Evolutionary conservation across 1,284 basidiomycete genomes (phyloP).

Genomic region (Leccinum subrobustum): DNA sequence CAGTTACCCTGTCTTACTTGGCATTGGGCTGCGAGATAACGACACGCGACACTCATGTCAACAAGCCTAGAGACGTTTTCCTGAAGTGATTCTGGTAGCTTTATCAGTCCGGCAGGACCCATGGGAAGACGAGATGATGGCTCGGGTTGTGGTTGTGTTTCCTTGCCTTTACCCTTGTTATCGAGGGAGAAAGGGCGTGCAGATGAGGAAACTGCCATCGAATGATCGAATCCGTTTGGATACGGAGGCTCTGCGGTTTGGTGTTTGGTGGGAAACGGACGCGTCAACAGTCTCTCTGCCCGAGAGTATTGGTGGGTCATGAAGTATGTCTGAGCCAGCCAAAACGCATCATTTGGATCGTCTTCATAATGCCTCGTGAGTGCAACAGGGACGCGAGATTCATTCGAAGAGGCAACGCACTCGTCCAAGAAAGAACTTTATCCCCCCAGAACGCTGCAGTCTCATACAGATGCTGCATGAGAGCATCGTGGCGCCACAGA

Average conservation of each 20-base stretch:
- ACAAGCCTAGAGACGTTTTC: conserved; percentile 75
- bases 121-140: conserved; percentile 58
- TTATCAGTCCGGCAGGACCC: conserved; percentile 65
- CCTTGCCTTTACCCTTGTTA: conserved; percentile 61
- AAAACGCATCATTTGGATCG: conserved; percentile 96
- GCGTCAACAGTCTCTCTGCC: conserved; percentile 87
- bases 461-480: conserved; percentile 97
- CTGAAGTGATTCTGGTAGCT: conserved; percentile 58
- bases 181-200: conserved; percentile 28
- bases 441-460: conserved; percentile 99
- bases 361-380: conserved; percentile 45
- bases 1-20: conserved; percentile 91
- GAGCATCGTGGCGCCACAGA: conserved; percentile 94
- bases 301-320: conserved; percentile 93
- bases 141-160: conserved; percentile 43
- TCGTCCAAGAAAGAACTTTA: conserved; percentile 92
- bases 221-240: conserved; percentile 44
- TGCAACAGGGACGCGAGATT: not conserved
- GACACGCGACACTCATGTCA: conserved; percentile 89
- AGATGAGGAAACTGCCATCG: conserved; percentile 22
- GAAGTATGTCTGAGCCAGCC: conserved; percentile 97
- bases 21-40: conserved; percentile 94
- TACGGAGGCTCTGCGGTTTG: conserved; percentile 40
- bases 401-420: conserved; percentile 50
- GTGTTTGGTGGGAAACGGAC: conserved; percentile 64